These are phyloP conservation scores for Lyophyllum atratum DNA, from an alignment of 768 basidiomycete species.

Conservation along the genomic window DNA sequence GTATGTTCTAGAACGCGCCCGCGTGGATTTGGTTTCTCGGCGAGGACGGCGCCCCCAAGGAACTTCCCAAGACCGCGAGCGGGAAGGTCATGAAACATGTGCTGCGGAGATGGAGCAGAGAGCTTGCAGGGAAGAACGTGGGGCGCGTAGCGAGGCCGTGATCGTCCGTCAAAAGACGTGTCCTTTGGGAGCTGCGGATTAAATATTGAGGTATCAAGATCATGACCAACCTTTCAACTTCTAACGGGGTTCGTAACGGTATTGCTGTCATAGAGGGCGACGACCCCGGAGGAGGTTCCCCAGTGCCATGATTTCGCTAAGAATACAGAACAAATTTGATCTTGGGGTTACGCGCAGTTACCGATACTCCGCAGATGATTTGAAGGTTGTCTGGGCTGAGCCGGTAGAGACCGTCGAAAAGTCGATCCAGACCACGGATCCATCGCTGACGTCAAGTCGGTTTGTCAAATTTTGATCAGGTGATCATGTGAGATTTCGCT, in stretches of 20 bases:
- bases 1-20: slow-evolving; percentile 62
- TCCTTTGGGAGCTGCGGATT: too few species aligned
- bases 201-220: too few species aligned
- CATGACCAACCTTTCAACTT: too few species aligned
- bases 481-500: slow-evolving; percentile 15
- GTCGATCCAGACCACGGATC: too few species aligned
- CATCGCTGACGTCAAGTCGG: neutral
- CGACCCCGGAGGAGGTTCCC: too few species aligned
- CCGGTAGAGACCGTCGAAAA: neutral
- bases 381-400: neutral
- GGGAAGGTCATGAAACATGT: slow-evolving; percentile 88
- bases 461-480: neutral
- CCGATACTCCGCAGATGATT: neutral
- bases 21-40: slow-evolving; percentile 84
- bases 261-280: too few species aligned
- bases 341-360: too few species aligned
- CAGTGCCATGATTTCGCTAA: too few species aligned
- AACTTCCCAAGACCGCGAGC: slow-evolving; percentile 84
- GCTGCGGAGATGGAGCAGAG: slow-evolving; percentile 66
- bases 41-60: slow-evolving; percentile 56
- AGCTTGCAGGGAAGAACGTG: slow-evolving; percentile 46
- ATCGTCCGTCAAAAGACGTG: neutral
- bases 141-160: slow-evolving; percentile 32
- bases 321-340: too few species aligned
- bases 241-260: too few species aligned